A percentile compares a stretch with the other conserved stretches of the same genome.
Conservation (phyloP, 192 early-diverging fungal genomes). For the Coemansia javaensis region DNA sequence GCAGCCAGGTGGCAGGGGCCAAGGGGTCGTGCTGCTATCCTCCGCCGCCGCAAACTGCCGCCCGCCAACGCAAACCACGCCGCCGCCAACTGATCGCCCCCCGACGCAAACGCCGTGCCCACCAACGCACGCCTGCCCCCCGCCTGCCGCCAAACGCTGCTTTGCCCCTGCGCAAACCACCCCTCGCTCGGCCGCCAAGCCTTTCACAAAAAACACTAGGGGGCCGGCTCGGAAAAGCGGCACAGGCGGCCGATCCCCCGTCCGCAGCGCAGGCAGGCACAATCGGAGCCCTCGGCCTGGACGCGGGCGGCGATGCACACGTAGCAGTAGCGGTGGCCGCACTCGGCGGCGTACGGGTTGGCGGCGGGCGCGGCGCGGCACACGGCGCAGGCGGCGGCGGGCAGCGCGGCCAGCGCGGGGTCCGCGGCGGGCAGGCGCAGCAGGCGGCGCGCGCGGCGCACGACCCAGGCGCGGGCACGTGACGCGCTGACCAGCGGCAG, state of each 20-base stretch:
- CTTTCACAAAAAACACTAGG: no score
- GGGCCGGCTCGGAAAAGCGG: conserved; percentile 6
- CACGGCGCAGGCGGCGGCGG: conserved; percentile 69
- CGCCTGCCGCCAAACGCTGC: no score
- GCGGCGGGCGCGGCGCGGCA: conserved; percentile 43
- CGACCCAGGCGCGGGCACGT: conserved; percentile 29
- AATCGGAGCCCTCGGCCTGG: conserved; percentile 66
- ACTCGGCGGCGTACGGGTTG: conserved; percentile 75
- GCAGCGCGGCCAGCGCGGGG: conserved; percentile 48
- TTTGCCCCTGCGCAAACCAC: no score
- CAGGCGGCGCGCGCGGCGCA: conserved; percentile 21
- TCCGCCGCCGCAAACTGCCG: no score
- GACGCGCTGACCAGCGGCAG: conserved; percentile 70
- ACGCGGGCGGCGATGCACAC: conserved; percentile 79
- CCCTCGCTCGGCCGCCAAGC: no score
- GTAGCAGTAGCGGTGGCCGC: conserved; percentile 87
- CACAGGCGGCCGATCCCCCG: conserved; percentile 56
- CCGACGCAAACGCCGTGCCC: no score
- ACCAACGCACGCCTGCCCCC: no score
- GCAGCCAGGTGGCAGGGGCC: no score
- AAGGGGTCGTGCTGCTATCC: no score
- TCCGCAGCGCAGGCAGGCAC: conserved; percentile 76
- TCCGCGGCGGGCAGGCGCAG: conserved; percentile 53
- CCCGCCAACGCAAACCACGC: no score
- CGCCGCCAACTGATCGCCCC: no score